Evolutionary conservation across 2,329 filamentous ascomycete genomes (phyloP).

Genomic region (Nemania serpens): DNA sequence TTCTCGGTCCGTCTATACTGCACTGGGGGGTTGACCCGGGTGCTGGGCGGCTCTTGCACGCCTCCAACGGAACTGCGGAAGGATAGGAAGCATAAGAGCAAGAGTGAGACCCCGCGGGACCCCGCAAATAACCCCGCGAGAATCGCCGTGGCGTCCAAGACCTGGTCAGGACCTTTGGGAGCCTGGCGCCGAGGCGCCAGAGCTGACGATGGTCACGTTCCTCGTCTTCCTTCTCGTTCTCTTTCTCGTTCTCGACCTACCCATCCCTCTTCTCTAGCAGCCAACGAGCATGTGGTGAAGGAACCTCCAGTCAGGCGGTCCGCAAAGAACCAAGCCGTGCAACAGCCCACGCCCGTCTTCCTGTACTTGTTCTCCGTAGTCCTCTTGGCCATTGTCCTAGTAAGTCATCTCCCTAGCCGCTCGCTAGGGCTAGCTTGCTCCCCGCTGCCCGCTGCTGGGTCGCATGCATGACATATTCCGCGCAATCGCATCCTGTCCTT

Average conservation of each 20-base stretch:
- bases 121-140: slow-evolving; percentile 43
- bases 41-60: slow-evolving; percentile 23
- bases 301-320: slow-evolving; percentile 20
- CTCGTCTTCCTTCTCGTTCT: slow-evolving; percentile 1
- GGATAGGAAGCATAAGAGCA: slow-evolving; percentile 16
- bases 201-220: slow-evolving; percentile 34
- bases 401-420: slow-evolving; percentile 35
- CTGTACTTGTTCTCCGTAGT: slow-evolving; percentile 34
- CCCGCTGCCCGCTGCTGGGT: slow-evolving; percentile 24
- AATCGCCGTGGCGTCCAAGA: slow-evolving; percentile 40
- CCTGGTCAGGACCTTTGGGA: slow-evolving; percentile 31
- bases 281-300: slow-evolving; percentile 15
- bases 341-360: slow-evolving; percentile 27
- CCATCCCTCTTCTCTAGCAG: slow-evolving; percentile 16
- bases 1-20: slow-evolving; percentile 25
- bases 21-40: slow-evolving; percentile 1
- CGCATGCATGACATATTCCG: slow-evolving; percentile 32
- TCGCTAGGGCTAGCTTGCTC: slow-evolving; percentile 32
- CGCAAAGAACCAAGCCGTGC: slow-evolving; percentile 22
- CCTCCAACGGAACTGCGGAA: slow-evolving; percentile 12
- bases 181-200: slow-evolving; percentile 40
- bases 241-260: no score
- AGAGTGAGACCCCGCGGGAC: slow-evolving; percentile 15
- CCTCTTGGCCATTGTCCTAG: slow-evolving; percentile 36
- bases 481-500: slow-evolving; percentile 30